Conservation (phyloP, 140 eudicot genomes). For the Erigeron philadelphicus region DNA sequence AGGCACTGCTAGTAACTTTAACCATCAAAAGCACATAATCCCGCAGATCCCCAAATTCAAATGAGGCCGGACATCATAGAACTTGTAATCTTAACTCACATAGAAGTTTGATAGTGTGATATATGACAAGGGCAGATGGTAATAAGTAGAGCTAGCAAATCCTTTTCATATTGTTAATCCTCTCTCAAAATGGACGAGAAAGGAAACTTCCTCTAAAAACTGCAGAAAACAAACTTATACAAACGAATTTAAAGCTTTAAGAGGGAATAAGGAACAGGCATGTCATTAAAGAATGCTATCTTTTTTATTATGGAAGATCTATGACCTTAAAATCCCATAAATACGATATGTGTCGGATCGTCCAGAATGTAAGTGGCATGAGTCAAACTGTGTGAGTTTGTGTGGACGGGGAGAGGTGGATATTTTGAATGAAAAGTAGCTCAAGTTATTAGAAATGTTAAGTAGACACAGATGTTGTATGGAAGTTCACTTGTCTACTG, state of each 20-base stretch:
- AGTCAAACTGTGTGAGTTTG: too few species aligned
- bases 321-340: not conserved
- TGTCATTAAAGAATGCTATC: not conserved
- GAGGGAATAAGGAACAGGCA: not conserved
- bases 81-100: not conserved
- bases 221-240: not conserved
- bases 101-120: not conserved
- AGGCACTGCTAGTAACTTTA: not conserved
- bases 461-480: too few species aligned
- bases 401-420: too few species aligned
- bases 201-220: not conserved
- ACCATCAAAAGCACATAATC: not conserved
- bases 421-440: too few species aligned
- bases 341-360: not conserved
- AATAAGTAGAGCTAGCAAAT: not conserved
- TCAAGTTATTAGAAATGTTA: too few species aligned
- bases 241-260: not conserved
- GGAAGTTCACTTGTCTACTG: too few species aligned
- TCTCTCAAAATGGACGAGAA: not conserved
- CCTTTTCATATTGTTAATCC: not conserved
- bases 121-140: slow-evolving; percentile 7
- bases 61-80: too few species aligned
- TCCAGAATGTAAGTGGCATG: too few species aligned
- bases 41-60: not conserved
- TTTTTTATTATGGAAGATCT: not conserved